These are phyloP conservation scores for Metschnikowia baotianmanensis DNA, from an alignment of 805 yeast genomes.

Conservation along the genomic window DNA sequence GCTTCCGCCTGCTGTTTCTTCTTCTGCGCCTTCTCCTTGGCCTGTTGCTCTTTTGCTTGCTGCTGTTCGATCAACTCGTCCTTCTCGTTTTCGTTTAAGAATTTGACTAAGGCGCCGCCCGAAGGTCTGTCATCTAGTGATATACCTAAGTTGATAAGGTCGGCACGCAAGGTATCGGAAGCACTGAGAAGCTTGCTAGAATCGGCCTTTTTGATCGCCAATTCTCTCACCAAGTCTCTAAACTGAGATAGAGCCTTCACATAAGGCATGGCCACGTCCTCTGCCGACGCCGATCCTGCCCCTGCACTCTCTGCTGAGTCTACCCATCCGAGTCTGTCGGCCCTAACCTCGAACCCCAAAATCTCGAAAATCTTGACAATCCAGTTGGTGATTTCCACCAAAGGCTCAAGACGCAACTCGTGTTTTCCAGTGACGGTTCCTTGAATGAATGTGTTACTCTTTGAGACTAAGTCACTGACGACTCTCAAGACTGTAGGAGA, in stretches of 20 bases:
- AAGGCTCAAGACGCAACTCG: constrained; percentile 60
- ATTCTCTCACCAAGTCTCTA: constrained; percentile 75
- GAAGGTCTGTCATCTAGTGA: constrained; percentile 84
- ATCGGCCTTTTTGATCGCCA: constrained; percentile 64
- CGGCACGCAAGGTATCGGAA: constrained; percentile 71
- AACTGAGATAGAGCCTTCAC: constrained; percentile 73
- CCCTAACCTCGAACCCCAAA: constrained; percentile 72
- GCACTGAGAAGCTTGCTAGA: constrained; percentile 56
- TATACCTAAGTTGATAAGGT: constrained; percentile 71
- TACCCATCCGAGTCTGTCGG: constrained; percentile 80
- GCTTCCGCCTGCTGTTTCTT: constrained; percentile 49
- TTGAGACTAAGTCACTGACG: constrained; percentile 66
- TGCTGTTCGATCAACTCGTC: constrained; percentile 54
- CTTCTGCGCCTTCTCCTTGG: constrained; percentile 57
- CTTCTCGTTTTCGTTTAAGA: constrained; percentile 68
- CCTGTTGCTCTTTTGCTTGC: constrained; percentile 55
- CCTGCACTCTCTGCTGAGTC: constrained; percentile 28
- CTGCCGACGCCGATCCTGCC: constrained; percentile 33
- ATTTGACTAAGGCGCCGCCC: constrained; percentile 81
- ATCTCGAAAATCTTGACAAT: constrained; percentile 66
- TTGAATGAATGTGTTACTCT: constrained; percentile 69
- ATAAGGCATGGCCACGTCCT: constrained; percentile 76
- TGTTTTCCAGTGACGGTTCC: constrained; percentile 37
- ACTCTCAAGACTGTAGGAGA: constrained; percentile 72
- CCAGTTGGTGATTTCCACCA: constrained; percentile 63